A percentile compares a stretch with the other conserved stretches of the same genome.
These are phyloP conservation scores for Trichophyton mentagrophytes DNA, from an alignment of 2,329 filamentous ascomycete genomes.

Conservation along the genomic window DNA sequence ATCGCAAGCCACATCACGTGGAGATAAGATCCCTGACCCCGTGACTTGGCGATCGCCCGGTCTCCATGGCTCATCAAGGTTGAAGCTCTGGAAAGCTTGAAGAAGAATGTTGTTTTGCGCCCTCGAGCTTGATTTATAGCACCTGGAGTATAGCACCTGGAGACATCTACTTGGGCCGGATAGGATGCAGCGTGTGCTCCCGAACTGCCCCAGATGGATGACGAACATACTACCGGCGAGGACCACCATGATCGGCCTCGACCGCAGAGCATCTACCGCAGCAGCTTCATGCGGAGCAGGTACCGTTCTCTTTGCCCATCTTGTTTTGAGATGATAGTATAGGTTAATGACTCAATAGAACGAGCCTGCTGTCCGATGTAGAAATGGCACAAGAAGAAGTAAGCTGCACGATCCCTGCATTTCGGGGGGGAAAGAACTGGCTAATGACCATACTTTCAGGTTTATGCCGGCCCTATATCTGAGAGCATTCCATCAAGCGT, in stretches of 20 bases:
- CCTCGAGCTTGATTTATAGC: background rate
- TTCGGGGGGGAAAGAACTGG: constrained; percentile 3
- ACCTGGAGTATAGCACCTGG: background rate
- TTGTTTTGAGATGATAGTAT: background rate
- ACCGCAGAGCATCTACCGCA: constrained; percentile 6
- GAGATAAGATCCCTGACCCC: background rate
- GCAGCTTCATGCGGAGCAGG: constrained; percentile 30
- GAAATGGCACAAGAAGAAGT: constrained; percentile 98
- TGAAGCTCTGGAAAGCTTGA: background rate
- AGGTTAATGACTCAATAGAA: constrained; percentile 6
- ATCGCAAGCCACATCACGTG: background rate
- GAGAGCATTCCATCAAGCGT: constrained; percentile 92
- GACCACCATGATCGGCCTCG: constrained; percentile 7
- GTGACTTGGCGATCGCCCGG: background rate
- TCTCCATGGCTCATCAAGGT: background rate
- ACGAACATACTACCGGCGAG: background rate
- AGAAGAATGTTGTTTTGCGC: background rate
- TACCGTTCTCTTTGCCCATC: constrained; percentile 5
- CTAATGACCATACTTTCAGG: constrained; percentile 26
- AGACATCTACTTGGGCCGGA: background rate
- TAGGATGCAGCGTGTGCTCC: background rate
- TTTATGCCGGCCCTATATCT: constrained; percentile 84
- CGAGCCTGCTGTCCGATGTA: constrained; percentile 81
- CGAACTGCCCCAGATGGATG: constrained; percentile 3
- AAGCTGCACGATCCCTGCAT: constrained; percentile 16